Evolutionary conservation across 768 basidiomycete genomes (phyloP).

Genomic region (Xerocomus spinulosus): DNA sequence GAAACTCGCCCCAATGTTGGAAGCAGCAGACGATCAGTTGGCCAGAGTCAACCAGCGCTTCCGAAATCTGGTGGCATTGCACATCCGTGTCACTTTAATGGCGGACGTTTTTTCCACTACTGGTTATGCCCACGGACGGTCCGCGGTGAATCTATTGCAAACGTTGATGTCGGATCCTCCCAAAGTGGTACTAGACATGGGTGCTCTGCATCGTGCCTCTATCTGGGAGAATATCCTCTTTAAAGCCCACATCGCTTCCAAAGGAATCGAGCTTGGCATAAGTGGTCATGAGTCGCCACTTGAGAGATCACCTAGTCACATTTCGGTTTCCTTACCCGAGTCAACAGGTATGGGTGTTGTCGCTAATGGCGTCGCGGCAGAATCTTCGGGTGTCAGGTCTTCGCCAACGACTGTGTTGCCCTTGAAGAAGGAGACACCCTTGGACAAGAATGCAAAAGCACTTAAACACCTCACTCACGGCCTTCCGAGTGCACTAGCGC

Average conservation of each 20-base stretch:
- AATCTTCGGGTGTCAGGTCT: conserved; percentile 18
- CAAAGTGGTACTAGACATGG: conserved; percentile 66
- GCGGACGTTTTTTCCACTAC: conserved; percentile 85
- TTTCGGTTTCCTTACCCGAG: conserved; percentile 39
- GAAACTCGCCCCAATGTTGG: conserved; percentile 61
- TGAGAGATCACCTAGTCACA: conserved; percentile 44
- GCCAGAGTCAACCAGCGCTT: conserved; percentile 58
- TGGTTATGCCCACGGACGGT: conserved; percentile 76
- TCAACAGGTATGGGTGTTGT: conserved; percentile 29
- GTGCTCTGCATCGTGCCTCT: conserved; percentile 72
- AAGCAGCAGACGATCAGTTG: conserved; percentile 45
- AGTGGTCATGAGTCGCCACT: conserved; percentile 43
- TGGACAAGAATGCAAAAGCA: conserved; percentile 66
- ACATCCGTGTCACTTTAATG: conserved; percentile 76
- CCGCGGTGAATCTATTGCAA: conserved; percentile 69
- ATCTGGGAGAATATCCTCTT: conserved; percentile 86
- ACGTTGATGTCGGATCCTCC: conserved; percentile 63
- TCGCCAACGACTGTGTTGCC: conserved; percentile 24
- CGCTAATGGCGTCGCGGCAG: conserved; percentile 28
- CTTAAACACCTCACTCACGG: conserved; percentile 78
- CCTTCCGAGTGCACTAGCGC: conserved; percentile 67
- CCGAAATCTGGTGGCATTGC: conserved; percentile 66
- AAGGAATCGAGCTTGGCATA: conserved; percentile 48
- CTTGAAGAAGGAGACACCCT: conserved; percentile 41
- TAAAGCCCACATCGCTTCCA: conserved; percentile 51